These are phyloP conservation scores for Epichloe typhina DNA, from an alignment of 2,329 filamentous ascomycete species.

Conservation along the genomic window DNA sequence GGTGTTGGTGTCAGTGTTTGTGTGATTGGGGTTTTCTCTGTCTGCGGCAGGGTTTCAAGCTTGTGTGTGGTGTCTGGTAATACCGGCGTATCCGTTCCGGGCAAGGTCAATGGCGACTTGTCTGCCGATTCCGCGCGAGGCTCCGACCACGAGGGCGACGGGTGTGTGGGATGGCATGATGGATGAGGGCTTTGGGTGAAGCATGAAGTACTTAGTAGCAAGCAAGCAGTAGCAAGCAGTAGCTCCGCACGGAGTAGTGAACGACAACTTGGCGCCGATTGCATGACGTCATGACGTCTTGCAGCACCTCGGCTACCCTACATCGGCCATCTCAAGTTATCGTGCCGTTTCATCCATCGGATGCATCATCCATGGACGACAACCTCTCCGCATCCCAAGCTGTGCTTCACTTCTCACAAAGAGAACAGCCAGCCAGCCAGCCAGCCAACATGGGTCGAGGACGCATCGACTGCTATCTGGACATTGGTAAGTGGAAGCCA, in stretches of 20 bases:
- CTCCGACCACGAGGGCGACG: conserved; percentile 62
- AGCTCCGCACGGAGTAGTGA: too few species aligned
- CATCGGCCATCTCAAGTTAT: too few species aligned
- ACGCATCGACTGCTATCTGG: conserved; percentile 53
- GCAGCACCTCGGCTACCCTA: too few species aligned
- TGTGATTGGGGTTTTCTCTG: neutral
- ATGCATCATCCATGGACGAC: too few species aligned
- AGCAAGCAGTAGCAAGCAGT: too few species aligned
- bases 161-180: conserved; percentile 19
- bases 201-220: too few species aligned
- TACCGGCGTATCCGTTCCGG: conserved; percentile 56
- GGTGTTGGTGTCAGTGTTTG: neutral
- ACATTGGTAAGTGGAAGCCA: conserved; percentile 37
- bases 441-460: conserved; percentile 38
- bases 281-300: too few species aligned
- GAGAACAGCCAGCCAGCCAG: neutral
- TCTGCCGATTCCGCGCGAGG: conserved; percentile 67
- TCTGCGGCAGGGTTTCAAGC: neutral
- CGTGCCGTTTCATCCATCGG: too few species aligned
- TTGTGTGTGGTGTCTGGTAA: conserved; percentile 1
- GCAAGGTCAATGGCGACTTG: conserved; percentile 71
- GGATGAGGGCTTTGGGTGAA: too few species aligned
- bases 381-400: too few species aligned
- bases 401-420: neutral
- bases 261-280: too few species aligned